Conservation (phyloP, 345 rosid species). For the Odontarrhena argentea region DNA sequence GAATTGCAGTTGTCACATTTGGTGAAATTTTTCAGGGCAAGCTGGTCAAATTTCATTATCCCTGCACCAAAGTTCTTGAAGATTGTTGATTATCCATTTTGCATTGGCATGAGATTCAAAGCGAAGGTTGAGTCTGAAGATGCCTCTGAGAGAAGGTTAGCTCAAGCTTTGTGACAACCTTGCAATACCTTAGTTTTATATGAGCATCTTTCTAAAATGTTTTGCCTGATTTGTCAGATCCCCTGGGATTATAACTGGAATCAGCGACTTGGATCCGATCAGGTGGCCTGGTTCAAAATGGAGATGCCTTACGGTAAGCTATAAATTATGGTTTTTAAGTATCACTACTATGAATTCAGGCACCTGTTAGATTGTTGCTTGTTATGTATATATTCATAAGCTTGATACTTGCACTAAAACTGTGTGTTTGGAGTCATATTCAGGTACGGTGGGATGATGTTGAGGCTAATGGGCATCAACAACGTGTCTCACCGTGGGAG, state of each 20-base stretch:
- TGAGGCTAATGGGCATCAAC: constrained; percentile 60
- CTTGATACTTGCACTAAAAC: constrained; percentile 11
- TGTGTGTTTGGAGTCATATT: constrained; percentile 26
- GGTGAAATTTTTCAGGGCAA: constrained; percentile 49
- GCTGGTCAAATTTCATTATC: constrained; percentile 73
- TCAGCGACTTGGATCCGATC: constrained; percentile 81
- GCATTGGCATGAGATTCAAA: constrained; percentile 88
- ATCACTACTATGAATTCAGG: neutral
- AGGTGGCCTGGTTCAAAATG: constrained; percentile 97
- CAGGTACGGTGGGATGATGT: constrained; percentile 94
- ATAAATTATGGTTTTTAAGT: constrained; percentile 23
- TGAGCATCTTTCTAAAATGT: neutral
- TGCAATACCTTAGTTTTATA: neutral
- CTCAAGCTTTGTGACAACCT: constrained; percentile 13
- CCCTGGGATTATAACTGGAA: constrained; percentile 75
- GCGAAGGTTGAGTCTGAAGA: constrained; percentile 88
- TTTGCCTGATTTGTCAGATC: constrained; percentile 49
- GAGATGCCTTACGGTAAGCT: constrained; percentile 79
- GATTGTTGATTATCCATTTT: constrained; percentile 65
- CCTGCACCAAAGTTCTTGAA: constrained; percentile 72
- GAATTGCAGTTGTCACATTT: neutral
- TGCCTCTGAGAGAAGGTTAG: constrained; percentile 86
- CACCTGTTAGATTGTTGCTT: neutral
- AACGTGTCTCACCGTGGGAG: constrained; percentile 94
- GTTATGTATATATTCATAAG: neutral